Conservation (phyloP, 331 rosid species). For the Pyracantha coccinea region DNA sequence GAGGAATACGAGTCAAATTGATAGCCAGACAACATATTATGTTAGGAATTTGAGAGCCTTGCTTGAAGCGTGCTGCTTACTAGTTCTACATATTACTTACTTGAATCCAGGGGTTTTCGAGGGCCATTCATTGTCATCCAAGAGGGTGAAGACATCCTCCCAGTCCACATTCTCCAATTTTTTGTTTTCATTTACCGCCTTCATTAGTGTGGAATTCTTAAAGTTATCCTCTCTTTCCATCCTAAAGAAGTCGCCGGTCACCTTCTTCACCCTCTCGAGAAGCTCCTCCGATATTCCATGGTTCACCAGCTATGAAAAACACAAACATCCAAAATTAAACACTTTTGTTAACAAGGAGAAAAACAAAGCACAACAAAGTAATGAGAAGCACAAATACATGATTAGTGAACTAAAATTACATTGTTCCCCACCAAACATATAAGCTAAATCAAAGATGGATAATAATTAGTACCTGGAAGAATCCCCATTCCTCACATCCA, state of each 20-base stretch:
- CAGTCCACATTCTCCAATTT: slow-evolving; percentile 71
- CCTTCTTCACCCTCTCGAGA: slow-evolving; percentile 85
- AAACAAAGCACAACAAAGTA: neutral
- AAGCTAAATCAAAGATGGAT: neutral
- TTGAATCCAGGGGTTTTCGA: slow-evolving; percentile 63
- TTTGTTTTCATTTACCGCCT: slow-evolving; percentile 39
- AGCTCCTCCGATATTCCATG: slow-evolving; percentile 90
- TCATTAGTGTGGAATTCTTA: slow-evolving; percentile 47
- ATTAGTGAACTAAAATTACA: neutral
- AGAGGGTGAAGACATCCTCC: slow-evolving; percentile 89
- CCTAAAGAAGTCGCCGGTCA: slow-evolving; percentile 51
- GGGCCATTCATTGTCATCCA: slow-evolving; percentile 76
- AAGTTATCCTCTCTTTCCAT: slow-evolving; percentile 77
- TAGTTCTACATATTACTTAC: slow-evolving; percentile 23
- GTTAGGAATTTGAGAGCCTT: neutral
- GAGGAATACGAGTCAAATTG: neutral
- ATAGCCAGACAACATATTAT: neutral
- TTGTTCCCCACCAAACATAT: neutral
- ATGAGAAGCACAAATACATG: neutral
- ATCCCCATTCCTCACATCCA: slow-evolving; percentile 97
- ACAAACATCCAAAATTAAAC: neutral
- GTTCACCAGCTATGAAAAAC: slow-evolving; percentile 53
- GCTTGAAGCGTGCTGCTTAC: neutral
- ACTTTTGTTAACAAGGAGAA: neutral
- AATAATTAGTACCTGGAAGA: slow-evolving; percentile 65